A percentile compares a stretch with the other conserved stretches of the same genome.
Conservation (phyloP, 345 rosid species). For the Corchorus capsularis region DNA sequence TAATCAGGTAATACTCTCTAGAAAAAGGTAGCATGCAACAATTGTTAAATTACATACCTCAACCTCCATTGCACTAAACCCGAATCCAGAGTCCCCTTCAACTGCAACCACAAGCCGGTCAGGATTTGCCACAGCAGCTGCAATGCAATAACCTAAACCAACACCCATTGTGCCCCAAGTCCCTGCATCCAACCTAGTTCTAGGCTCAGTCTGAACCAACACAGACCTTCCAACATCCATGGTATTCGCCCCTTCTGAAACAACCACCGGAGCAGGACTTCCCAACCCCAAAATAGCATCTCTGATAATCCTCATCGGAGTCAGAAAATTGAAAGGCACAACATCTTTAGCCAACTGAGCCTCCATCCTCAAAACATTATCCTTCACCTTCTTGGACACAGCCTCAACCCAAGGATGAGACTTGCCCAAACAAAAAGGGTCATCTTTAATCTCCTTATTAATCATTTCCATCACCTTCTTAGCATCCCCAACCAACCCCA, state of each 20-base stretch:
- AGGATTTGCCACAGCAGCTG: slow-evolving; percentile 95
- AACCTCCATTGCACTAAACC: slow-evolving; percentile 98
- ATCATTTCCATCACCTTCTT: slow-evolving; percentile 65
- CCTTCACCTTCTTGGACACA: slow-evolving; percentile 64
- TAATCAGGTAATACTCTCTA: neutral
- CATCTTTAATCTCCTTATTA: slow-evolving; percentile 83
- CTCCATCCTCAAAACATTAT: slow-evolving; percentile 79
- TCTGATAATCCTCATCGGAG: slow-evolving; percentile 95
- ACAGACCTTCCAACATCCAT: slow-evolving; percentile 98
- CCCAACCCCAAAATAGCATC: slow-evolving; percentile 70
- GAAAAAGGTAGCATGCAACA: slow-evolving; percentile 6
- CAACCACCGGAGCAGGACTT: slow-evolving; percentile 85
- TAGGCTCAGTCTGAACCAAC: slow-evolving; percentile 91
- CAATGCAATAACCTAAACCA: slow-evolving; percentile 97
- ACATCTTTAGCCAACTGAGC: slow-evolving; percentile 83
- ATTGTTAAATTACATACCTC: slow-evolving; percentile 13
- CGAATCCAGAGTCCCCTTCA: slow-evolving; percentile 98
- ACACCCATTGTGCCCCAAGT: slow-evolving; percentile 99
- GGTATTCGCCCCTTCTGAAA: slow-evolving; percentile 95
- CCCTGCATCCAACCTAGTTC: slow-evolving; percentile 99
- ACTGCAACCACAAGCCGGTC: slow-evolving; percentile 88
- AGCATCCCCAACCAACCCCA: slow-evolving; percentile 87
- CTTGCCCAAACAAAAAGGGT: slow-evolving; percentile 83
- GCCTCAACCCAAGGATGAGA: slow-evolving; percentile 84
- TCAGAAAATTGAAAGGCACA: slow-evolving; percentile 87